phyloP scores from a whole-genome alignment of 2,329 filamentous ascomycete species.

The Escovopsis sp. region DNA sequence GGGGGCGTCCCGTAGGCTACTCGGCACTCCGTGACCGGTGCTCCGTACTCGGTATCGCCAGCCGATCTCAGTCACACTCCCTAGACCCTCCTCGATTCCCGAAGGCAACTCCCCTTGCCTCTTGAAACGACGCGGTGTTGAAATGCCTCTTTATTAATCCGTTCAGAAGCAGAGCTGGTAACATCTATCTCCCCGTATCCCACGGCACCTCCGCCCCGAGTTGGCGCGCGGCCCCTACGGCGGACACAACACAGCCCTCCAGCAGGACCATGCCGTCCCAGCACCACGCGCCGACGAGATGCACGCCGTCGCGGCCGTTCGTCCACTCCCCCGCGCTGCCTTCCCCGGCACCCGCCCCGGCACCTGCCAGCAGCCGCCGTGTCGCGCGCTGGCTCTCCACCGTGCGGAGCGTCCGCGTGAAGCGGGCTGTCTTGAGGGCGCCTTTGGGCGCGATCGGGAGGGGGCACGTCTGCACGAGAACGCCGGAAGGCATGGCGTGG shows the following conservation, averaged over 20 bases:
- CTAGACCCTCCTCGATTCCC: too few species aligned
- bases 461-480: constrained; percentile 37
- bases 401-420: constrained; percentile 37
- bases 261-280: constrained; percentile 50
- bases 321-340: constrained; percentile 21
- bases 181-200: constrained; percentile 3
- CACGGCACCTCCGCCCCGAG: constrained; percentile 32
- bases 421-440: constrained; percentile 27
- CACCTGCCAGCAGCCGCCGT: constrained; percentile 28
- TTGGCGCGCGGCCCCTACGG: constrained; percentile 36
- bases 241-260: constrained; percentile 44
- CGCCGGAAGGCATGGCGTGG: constrained; percentile 34
- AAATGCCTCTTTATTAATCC: too few species aligned
- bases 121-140: too few species aligned
- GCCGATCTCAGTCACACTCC: too few species aligned
- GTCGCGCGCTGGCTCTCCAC: constrained; percentile 30
- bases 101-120: too few species aligned
- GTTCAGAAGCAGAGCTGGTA: too few species aligned
- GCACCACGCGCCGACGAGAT: constrained; percentile 43
- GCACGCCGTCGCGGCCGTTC: constrained; percentile 38
- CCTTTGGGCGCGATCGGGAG: constrained; percentile 18
- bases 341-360: constrained; percentile 2
- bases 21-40: too few species aligned
- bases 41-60: too few species aligned
- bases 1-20: too few species aligned